phyloP scores from a whole-genome alignment of 2,329 filamentous ascomycete genomes.

The Ophiostoma quercus region DNA sequence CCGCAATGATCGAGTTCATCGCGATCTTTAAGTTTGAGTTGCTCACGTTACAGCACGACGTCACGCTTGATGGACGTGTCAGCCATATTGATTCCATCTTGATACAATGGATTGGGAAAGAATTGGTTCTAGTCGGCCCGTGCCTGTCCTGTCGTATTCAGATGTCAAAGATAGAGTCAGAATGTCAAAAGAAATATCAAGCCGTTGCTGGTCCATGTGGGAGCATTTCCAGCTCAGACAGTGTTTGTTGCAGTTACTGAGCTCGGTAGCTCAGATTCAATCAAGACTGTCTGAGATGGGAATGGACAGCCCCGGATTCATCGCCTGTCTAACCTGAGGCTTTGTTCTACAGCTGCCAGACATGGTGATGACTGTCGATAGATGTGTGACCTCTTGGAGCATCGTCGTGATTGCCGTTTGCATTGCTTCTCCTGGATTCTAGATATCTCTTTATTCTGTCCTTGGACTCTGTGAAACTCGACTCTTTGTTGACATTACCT shows the following conservation, averaged over 20 bases:
- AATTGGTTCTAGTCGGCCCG: constrained; percentile 3
- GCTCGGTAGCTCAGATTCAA: not conserved
- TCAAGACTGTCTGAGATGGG: not conserved
- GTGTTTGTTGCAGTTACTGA: not conserved
- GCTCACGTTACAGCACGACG: not conserved
- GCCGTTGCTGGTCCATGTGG: not conserved
- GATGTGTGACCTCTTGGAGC: not conserved
- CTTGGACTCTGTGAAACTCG: not conserved
- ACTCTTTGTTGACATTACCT: not conserved
- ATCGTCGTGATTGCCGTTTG: not conserved
- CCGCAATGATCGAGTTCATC: not conserved
- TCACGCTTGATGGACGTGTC: not conserved
- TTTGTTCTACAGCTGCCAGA: not conserved
- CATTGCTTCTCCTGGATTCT: not conserved
- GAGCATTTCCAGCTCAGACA: not conserved
- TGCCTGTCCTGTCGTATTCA: not conserved
- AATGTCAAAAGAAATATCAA: not conserved
- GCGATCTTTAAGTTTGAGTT: not conserved
- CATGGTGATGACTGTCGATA: not conserved
- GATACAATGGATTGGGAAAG: not conserved
- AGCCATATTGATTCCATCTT: not conserved
- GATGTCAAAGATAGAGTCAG: not conserved
- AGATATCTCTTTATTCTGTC: not conserved
- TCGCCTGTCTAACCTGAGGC: not conserved
- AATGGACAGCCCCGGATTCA: not conserved